Evolutionary conservation across 441 rosid species (phyloP).

Genomic region (Euphorbia schlechtendalii): DNA sequence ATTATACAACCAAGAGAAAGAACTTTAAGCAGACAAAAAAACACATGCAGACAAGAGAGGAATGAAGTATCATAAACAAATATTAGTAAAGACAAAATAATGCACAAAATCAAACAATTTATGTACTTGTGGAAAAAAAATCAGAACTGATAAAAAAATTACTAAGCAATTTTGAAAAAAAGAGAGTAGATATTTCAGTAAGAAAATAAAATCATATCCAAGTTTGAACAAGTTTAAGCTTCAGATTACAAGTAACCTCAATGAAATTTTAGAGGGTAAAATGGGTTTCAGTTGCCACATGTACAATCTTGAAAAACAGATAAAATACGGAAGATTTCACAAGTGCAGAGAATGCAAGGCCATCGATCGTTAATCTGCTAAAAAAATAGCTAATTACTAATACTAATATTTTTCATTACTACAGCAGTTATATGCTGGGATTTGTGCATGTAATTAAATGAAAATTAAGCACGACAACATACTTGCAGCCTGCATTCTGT

Average conservation of each 20-base stretch:
- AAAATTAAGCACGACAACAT: slow-evolving; percentile 25
- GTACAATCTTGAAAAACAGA: too few species aligned
- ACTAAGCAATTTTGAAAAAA: too few species aligned
- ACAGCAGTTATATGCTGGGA: not conserved
- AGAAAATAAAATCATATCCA: too few species aligned
- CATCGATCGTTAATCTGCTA: not conserved
- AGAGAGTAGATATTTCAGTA: too few species aligned
- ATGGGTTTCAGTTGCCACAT: too few species aligned
- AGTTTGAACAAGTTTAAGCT: not conserved
- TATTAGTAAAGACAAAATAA: not conserved
- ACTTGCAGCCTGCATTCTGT: slow-evolving; percentile 94
- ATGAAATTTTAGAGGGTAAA: too few species aligned
- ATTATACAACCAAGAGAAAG: not conserved
- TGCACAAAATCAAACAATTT: not conserved
- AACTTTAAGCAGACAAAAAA: not conserved
- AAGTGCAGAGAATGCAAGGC: not conserved
- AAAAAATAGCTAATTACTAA: not conserved
- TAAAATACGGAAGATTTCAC: not conserved
- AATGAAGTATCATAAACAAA: not conserved
- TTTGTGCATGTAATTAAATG: not conserved
- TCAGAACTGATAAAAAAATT: not conserved
- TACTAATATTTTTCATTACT: not conserved
- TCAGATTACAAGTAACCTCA: too few species aligned
- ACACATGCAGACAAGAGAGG: not conserved
- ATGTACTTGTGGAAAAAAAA: not conserved